Evolutionary conservation across 2,329 filamentous ascomycete species (phyloP).

Genomic region (Ascochyta pisi): DNA sequence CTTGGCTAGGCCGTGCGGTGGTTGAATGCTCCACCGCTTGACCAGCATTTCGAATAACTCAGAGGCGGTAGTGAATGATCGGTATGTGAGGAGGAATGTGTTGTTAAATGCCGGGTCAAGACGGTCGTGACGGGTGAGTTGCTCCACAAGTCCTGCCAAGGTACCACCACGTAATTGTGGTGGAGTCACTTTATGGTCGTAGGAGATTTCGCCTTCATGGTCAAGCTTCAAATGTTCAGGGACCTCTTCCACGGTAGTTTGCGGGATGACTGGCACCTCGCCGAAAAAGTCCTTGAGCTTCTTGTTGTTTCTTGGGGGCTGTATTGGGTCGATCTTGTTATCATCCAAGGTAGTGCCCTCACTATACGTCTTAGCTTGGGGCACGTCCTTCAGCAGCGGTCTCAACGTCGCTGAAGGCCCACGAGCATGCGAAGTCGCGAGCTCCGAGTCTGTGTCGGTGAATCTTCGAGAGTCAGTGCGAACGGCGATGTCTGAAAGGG

Average conservation of each 20-base stretch:
- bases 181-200: constrained; percentile 80
- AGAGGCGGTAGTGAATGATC: constrained; percentile 88
- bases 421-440: constrained; percentile 37
- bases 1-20: constrained; percentile 78
- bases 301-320: constrained; percentile 52
- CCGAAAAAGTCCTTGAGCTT: constrained; percentile 61
- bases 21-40: constrained; percentile 89
- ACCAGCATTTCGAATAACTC: constrained; percentile 94
- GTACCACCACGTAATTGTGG: constrained; percentile 88
- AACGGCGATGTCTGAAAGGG: constrained; percentile 44
- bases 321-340: constrained; percentile 44
- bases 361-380: constrained; percentile 70
- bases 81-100: constrained; percentile 95
- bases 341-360: constrained; percentile 58
- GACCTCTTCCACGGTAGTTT: constrained; percentile 70
- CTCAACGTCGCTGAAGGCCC: constrained; percentile 46
- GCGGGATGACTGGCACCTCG: constrained; percentile 58
- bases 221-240: constrained; percentile 87
- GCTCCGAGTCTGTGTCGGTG: constrained; percentile 52
- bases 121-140: constrained; percentile 94
- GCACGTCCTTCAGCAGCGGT: constrained; percentile 59
- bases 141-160: constrained; percentile 86
- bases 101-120: constrained; percentile 96
- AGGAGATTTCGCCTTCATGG: constrained; percentile 86
- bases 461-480: constrained; percentile 49